Conservation (phyloP, 2,329 filamentous ascomycete species). For the Ophiostoma novo-ulmi region DNA sequence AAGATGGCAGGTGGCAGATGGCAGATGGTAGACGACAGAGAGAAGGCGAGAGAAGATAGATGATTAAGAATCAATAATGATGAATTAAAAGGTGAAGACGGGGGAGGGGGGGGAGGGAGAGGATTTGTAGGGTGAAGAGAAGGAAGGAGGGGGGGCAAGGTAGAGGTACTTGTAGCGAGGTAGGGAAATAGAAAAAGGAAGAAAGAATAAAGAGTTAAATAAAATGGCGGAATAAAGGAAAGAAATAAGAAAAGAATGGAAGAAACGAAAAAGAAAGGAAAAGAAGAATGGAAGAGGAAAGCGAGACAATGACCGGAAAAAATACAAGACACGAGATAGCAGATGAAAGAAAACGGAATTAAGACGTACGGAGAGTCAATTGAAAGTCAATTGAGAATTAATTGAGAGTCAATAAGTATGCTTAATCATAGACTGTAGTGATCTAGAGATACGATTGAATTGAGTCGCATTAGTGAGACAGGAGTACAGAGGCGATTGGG, state of each 20-base stretch:
- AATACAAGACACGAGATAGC: slow-evolving; percentile 8
- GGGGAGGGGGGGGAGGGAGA: slow-evolving; percentile 13
- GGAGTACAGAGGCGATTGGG: not conserved
- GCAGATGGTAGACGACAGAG: not conserved
- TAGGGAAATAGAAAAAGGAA: slow-evolving; percentile 1
- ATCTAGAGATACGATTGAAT: not conserved
- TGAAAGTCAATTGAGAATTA: not conserved
- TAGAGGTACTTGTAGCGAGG: slow-evolving; percentile 13
- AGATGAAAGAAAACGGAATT: slow-evolving; percentile 13
- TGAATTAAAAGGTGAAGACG: slow-evolving; percentile 3
- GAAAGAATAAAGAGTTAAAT: slow-evolving; percentile 13
- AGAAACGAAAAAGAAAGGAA: slow-evolving; percentile 14
- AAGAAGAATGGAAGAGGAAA: not conserved
- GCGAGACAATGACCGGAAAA: not conserved
- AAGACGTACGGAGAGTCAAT: slow-evolving; percentile 11
- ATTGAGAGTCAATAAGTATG: too few relatives aligned
- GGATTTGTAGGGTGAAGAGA: slow-evolving; percentile 12
- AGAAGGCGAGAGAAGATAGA: slow-evolving; percentile 13
- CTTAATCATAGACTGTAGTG: not conserved
- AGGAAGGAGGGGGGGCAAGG: slow-evolving; percentile 16
- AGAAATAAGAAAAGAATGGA: not conserved
- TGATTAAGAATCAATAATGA: not conserved
- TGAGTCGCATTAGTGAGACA: slow-evolving; percentile 5
- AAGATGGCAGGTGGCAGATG: not conserved
- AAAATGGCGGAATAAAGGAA: slow-evolving; percentile 26